A percentile compares a stretch with the other conserved stretches of the same genome.
These are phyloP conservation scores for Blastocystis sp. DNA, from an alignment of 352 stramenopile species.

Conservation along the genomic window DNA sequence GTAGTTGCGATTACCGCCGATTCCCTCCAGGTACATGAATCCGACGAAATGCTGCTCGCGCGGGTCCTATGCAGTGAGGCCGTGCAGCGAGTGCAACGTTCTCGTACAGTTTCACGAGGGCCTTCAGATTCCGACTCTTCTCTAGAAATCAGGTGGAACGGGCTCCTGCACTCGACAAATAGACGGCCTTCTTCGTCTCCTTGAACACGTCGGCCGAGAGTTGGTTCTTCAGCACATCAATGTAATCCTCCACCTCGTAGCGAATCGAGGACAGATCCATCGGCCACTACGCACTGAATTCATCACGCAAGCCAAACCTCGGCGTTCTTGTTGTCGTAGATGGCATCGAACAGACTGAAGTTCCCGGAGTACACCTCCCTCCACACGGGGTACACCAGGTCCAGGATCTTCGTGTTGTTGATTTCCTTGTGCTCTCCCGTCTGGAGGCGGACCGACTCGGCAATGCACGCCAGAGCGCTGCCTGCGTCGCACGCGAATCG, in stretches of 20 bases:
- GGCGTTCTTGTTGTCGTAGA: neutral
- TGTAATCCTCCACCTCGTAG: slow-evolving; percentile 56
- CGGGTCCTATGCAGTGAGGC: neutral
- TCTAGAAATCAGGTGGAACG: neutral
- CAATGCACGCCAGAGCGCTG: neutral
- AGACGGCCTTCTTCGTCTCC: neutral
- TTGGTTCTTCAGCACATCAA: slow-evolving; percentile 32
- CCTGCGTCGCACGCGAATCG: slow-evolving; percentile 5
- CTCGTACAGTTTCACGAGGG: slow-evolving; percentile 10
- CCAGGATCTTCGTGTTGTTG: neutral
- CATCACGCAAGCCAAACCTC: neutral
- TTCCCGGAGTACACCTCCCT: neutral
- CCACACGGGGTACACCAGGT: slow-evolving; percentile 33
- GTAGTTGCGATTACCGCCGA: slow-evolving; percentile 31
- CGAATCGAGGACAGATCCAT: slow-evolving; percentile 4
- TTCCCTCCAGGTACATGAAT: slow-evolving; percentile 55
- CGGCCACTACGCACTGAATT: slow-evolving; percentile 34
- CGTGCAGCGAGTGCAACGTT: neutral
- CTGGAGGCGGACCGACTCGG: slow-evolving; percentile 5
- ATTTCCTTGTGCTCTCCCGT: slow-evolving; percentile 14
- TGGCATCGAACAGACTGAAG: slow-evolving; percentile 38
- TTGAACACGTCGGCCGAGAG: neutral
- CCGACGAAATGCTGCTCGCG: slow-evolving; percentile 49
- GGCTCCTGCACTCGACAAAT: neutral
- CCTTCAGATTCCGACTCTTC: slow-evolving; percentile 39